Evolutionary conservation across 305 asterid species (phyloP), one percentile per base, ranked within the genome.

Genomic region (Fraxinus floribunda): DNA sequence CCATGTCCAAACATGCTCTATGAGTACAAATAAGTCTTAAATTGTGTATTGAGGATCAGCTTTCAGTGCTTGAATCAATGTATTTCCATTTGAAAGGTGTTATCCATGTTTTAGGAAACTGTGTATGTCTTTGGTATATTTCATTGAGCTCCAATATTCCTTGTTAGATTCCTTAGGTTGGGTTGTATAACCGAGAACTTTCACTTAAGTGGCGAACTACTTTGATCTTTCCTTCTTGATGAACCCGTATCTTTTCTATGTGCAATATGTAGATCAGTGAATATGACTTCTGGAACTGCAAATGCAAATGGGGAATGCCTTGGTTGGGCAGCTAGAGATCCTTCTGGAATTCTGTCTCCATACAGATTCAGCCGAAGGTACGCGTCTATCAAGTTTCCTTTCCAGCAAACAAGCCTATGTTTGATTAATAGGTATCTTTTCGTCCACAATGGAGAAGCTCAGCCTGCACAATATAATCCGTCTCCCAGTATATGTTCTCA

Each of bases 251-350:
- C 71, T 66, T n/a, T 68, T 66, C 36, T 68, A 34, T 68, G 10
- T 68, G n/a, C 15, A 8, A 29, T 68, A 30, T 11, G 18, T 68
- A 29, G 75, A 26, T 68, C 36, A 29, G 36, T 68, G 75, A 68
- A 68, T 68, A 68, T 68, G 75, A 29, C 38, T 68, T 68, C 75
- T 68, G 75, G 75, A 68, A 68, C 74, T 44, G 66, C 70, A 24
- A 57, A 41, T 75, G 82, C 84, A 73, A 81, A 83, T 3, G 86
- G 80, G 68, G 88, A 93, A 41, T 94, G 98, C 87, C 87, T 84
- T 76, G 97, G 93, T 36, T 94, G 93, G 93, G 97, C 97, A 29
- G 97, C 98, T 4, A 87, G 93, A 74, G 97, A 93, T 78, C 85
- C 94, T 6, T 93, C 97, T 35, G 97, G 98, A 68, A 73, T 87